Evolutionary conservation across 2,329 filamentous ascomycete genomes (phyloP).

Genomic region (Colletotrichum phormii): DNA sequence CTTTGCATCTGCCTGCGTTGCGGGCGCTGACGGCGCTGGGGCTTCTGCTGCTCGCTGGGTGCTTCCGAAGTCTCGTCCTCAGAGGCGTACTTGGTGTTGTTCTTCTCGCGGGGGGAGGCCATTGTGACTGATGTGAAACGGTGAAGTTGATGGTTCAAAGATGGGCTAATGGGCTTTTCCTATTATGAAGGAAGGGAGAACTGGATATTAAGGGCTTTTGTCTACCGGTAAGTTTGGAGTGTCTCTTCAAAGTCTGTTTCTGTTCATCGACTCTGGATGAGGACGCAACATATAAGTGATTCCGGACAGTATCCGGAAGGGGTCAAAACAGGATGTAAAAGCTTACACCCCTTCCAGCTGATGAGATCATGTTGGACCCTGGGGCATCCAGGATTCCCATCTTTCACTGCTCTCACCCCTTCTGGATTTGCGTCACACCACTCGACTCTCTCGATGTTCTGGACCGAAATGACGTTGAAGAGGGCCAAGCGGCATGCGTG

Average conservation of each 20-base stretch:
- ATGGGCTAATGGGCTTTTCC: slow-evolving; percentile 1
- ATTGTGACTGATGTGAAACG: slow-evolving; percentile 34
- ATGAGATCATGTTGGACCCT: slow-evolving; percentile 41
- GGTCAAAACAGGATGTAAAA: slow-evolving; percentile 38
- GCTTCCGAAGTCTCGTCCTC: slow-evolving; percentile 48
- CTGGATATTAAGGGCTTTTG: neutral
- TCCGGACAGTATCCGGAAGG: slow-evolving; percentile 24
- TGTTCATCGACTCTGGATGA: slow-evolving; percentile 13
- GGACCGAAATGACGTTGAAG: slow-evolving; percentile 44
- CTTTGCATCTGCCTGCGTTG: slow-evolving; percentile 42
- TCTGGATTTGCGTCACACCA: slow-evolving; percentile 31
- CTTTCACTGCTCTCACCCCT: slow-evolving; percentile 1
- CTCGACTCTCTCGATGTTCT: slow-evolving; percentile 31
- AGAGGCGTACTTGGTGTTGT: slow-evolving; percentile 49
- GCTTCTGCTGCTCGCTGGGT: slow-evolving; percentile 43
- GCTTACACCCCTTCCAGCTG: slow-evolving; percentile 31
- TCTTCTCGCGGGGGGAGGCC: slow-evolving; percentile 47
- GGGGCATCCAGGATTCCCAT: slow-evolving; percentile 15
- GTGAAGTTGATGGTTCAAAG: slow-evolving; percentile 29
- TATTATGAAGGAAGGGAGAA: slow-evolving; percentile 1
- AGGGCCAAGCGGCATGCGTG: slow-evolving; percentile 35
- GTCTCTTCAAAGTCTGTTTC: slow-evolving; percentile 3
- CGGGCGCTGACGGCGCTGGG: slow-evolving; percentile 38
- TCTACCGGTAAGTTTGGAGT: slow-evolving; percentile 20
- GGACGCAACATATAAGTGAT: slow-evolving; percentile 38